These are phyloP conservation scores for Trichopus zeylanicus DNA, from an alignment of 116 monocot species.

Conservation along the genomic window DNA sequence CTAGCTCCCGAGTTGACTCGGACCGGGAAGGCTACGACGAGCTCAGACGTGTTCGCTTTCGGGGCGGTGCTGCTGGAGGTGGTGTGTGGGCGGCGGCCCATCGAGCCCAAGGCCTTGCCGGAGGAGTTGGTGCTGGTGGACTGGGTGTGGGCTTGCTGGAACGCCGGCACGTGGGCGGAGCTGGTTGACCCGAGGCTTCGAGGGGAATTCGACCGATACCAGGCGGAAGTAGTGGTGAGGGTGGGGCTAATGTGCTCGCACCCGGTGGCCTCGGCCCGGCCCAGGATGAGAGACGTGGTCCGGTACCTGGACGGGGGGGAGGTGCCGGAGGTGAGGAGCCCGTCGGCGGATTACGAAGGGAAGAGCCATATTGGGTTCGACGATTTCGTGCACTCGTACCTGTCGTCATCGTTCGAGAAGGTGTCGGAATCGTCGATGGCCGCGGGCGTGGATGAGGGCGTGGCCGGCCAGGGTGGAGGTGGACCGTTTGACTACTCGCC, in stretches of 20 bases:
- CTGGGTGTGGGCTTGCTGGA: conserved; percentile 40
- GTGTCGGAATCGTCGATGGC: neutral
- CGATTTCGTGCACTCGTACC: conserved; percentile 6
- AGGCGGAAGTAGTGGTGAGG: conserved; percentile 23
- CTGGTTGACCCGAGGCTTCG: conserved; percentile 22
- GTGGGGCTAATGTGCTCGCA: conserved; percentile 40
- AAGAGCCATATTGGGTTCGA: conserved; percentile 10
- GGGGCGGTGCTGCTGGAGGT: conserved; percentile 31
- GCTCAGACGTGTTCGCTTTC: conserved; percentile 35
- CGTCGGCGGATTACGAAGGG: conserved; percentile 5
- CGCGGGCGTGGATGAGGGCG: neutral
- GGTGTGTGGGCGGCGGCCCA: conserved; percentile 25
- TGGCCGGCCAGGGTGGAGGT: neutral
- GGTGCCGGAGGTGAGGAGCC: conserved; percentile 1
- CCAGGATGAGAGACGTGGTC: conserved; percentile 26
- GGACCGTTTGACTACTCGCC: neutral
- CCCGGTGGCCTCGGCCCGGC: conserved; percentile 17
- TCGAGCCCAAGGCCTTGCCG: conserved; percentile 13
- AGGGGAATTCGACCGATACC: neutral
- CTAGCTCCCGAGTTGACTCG: conserved; percentile 28
- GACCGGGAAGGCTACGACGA: conserved; percentile 14
- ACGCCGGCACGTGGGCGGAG: conserved; percentile 9
- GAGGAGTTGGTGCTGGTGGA: conserved; percentile 31
- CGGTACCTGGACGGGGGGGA: conserved; percentile 14
- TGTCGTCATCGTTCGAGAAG: conserved; percentile 9